These are phyloP conservation scores for Rhododendron vialii DNA, from an alignment of 148 eudicot genomes.

Conservation along the genomic window DNA sequence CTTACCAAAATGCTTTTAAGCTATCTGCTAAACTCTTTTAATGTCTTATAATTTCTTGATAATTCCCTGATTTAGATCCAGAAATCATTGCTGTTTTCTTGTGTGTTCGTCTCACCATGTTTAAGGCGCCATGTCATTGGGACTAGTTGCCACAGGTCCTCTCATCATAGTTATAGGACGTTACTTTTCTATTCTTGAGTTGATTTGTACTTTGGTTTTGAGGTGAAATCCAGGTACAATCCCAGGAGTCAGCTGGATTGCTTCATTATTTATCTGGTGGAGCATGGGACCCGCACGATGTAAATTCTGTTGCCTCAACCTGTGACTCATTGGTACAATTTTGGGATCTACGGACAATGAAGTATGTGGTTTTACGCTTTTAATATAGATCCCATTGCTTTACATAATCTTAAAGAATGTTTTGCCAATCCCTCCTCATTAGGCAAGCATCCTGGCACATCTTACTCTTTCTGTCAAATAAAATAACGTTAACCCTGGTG, in stretches of 20 bases:
- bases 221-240: conserved; percentile 69
- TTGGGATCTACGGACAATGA: conserved; percentile 94
- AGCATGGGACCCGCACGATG: conserved; percentile 97
- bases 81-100: background rate
- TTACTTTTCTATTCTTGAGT: conserved; percentile 14
- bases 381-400: background rate
- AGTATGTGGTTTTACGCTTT: conserved; percentile 41
- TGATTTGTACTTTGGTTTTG: conserved; percentile 53
- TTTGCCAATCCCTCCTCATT: background rate
- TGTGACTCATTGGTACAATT: conserved; percentile 84
- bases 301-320: conserved; percentile 66
- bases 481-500: background rate
- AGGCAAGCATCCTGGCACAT: background rate
- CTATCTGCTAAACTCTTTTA: background rate
- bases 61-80: background rate
- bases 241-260: conserved; percentile 92
- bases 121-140: background rate
- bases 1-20: background rate
- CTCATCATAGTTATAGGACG: background rate
- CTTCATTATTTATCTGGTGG: conserved; percentile 87
- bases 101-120: background rate
- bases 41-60: background rate
- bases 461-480: background rate
- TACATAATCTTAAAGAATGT: background rate
- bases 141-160: conserved; percentile 6